Evolutionary conservation across 2,329 filamentous ascomycete species (phyloP).

Genomic region (Claviceps capensis): DNA sequence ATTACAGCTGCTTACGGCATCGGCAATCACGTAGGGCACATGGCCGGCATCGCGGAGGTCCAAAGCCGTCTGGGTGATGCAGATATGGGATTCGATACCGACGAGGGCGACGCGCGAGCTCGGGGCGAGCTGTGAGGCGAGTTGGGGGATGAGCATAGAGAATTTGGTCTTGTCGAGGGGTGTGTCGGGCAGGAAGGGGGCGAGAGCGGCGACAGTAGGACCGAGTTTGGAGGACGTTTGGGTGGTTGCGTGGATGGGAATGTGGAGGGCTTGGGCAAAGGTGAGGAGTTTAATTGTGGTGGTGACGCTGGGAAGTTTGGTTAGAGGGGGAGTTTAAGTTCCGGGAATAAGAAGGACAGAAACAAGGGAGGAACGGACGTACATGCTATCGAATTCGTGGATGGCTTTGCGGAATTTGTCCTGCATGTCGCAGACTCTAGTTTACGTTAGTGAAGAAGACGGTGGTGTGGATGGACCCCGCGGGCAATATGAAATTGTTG

Average conservation of each 20-base stretch:
- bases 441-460: not conserved
- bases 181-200: conserved; percentile 35
- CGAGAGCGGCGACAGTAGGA: conserved; percentile 61
- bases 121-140: conserved; percentile 29
- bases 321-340: not conserved
- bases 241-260: conserved; percentile 77
- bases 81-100: conserved; percentile 89
- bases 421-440: conserved; percentile 84
- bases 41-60: conserved; percentile 67
- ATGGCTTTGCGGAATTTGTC: conserved; percentile 82
- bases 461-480: not conserved
- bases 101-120: conserved; percentile 58
- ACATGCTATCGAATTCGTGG: conserved; percentile 74
- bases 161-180: conserved; percentile 79
- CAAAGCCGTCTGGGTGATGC: conserved; percentile 81
- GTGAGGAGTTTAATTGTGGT: conserved; percentile 57
- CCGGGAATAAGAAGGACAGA: not conserved
- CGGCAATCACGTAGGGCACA: conserved; percentile 73
- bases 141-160: conserved; percentile 67
- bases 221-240: conserved; percentile 72
- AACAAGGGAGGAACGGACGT: conserved; percentile 13
- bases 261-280: conserved; percentile 48
- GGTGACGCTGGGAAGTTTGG: conserved; percentile 35
- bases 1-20: conserved; percentile 84
- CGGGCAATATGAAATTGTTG: no score